Evolutionary conservation across 2,329 filamentous ascomycete genomes (phyloP), one percentile per base, ranked within the genome.

Genomic region (Colletotrichum eleusines): DNA sequence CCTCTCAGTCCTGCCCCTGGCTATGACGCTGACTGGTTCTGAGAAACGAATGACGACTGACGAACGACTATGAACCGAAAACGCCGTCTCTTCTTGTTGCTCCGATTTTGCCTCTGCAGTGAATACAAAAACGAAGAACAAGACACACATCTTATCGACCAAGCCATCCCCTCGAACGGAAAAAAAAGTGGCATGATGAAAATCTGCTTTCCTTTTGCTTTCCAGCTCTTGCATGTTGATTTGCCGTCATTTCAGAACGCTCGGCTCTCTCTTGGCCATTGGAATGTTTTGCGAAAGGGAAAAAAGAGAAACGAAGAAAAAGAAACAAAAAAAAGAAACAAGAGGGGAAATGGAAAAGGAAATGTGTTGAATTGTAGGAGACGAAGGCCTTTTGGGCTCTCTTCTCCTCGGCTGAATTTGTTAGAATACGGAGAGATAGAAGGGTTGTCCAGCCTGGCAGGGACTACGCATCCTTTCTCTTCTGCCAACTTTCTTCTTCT

Each of bases 21-120:
- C 59, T 69, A 71, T 33, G 69, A 63, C 11, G 69, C 46, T 9
- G 69, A 69, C 31, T 71, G 69, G 69, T 69, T 71, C 53, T 69
- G 33, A 63, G 20, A 14, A 55, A 38, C 12, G 53, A 23, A 18
- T n/a, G 31, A 38, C 3, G 48, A 40, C 14, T n/a, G 60, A 54
- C 14, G 14, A 42, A 51, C n/a, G 1, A 40, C 23, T 51, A 40
- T 18, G 46, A 40, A n/a, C 16, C 23, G 58, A 51, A n/a, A 38
- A 51, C 31, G 23, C 33, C 59, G 33, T 40, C 23, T 28, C 18
- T 26, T 28, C 2, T n/a, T 38, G n/a, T 26, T 31, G 35, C n/a
- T 31, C 8, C 26, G 33, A 20, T 5, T 40, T 28, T 40, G 44
- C 6, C 44, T 51, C 31, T 23, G 8, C 38, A 35, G 14, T 12